A percentile compares a stretch with the other conserved stretches of the same genome.
Conservation (phyloP, 2,329 filamentous ascomycete species). For the Neonectria sp. region DNA sequence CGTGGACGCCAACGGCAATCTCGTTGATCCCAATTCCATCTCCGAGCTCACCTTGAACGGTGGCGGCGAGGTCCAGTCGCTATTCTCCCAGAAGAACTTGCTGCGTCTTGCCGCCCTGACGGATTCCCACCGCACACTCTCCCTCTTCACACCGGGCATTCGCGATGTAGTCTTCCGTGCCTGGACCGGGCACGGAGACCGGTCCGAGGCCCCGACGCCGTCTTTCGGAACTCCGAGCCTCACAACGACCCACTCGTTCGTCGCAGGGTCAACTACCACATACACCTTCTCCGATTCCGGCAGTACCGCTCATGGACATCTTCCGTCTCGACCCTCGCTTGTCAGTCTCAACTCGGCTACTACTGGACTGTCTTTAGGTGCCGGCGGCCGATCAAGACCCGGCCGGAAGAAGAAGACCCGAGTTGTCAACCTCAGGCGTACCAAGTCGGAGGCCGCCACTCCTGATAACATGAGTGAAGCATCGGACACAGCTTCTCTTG, state of each 20-base stretch:
- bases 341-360: slow-evolving; percentile 73
- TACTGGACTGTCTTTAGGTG: slow-evolving; percentile 75
- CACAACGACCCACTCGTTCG: slow-evolving; percentile 75
- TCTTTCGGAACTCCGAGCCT: slow-evolving; percentile 67
- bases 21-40: slow-evolving; percentile 81
- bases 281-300: slow-evolving; percentile 83
- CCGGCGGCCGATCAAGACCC: slow-evolving; percentile 72
- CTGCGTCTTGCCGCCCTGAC: slow-evolving; percentile 85
- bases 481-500: slow-evolving; percentile 69
- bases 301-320: slow-evolving; percentile 73
- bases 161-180: slow-evolving; percentile 92
- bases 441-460: slow-evolving; percentile 69
- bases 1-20: slow-evolving; percentile 84
- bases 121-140: slow-evolving; percentile 91
- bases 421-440: slow-evolving; percentile 84
- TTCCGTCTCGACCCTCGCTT: slow-evolving; percentile 79
- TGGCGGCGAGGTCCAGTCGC: slow-evolving; percentile 84
- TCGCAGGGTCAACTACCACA: slow-evolving; percentile 71
- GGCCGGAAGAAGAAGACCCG: slow-evolving; percentile 86
- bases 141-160: slow-evolving; percentile 92
- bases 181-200: slow-evolving; percentile 86
- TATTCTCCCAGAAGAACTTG: slow-evolving; percentile 97
- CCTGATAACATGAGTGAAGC: slow-evolving; percentile 63
- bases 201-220: slow-evolving; percentile 71
- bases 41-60: slow-evolving; percentile 85